Evolutionary conservation across 1,284 basidiomycete species (phyloP), one percentile per base, ranked within the genome.

Genomic region (Mycosarcoma mackinlayi): DNA sequence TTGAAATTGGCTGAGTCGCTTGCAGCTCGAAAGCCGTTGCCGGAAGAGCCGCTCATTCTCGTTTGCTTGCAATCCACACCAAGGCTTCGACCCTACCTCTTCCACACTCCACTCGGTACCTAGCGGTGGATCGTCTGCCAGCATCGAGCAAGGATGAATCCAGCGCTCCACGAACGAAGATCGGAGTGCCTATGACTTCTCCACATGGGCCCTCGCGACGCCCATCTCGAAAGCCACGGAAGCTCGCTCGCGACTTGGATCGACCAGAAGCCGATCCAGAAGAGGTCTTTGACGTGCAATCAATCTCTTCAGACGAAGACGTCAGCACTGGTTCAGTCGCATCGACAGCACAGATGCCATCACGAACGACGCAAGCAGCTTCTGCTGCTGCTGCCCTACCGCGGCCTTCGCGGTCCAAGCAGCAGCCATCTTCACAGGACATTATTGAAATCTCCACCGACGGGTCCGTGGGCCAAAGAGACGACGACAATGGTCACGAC

Each of bases 261-360:
- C 56, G 52, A 8, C 67, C 67, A 24, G 34, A 56, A 21, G 42
- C 58, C 4, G 68, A 58, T 14, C 55, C 59, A 16, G 72, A 74
- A 48, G 63, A 74, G 52, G 60, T 68, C 30, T 41, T 70, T 18
- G 64, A 70, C 33, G 51, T 74, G 5, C 59, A 71, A 7, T 53
- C 51, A 16, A 52, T 74, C n/a, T 60, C 63, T 27, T 47, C 52
- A 4, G 52, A 46, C 42, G 40, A 57, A 24, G 19, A 35, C 4
- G 25, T 8, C 19, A 30, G 18, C 19, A 38, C 19, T 19, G 2
- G 9, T 9, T 27, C 35, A 18, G n/a, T 23, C 8, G 9, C 25
- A 11, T 25, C 45, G 16, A 8, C 34, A 24, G 14, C 31, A 13
- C 31, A 11, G 8, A 68, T 68, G 59, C 55, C 63, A 2, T 55